Evolutionary conservation across 441 rosid species (phyloP).

Genomic region (Bruguiera hainesii): DNA sequence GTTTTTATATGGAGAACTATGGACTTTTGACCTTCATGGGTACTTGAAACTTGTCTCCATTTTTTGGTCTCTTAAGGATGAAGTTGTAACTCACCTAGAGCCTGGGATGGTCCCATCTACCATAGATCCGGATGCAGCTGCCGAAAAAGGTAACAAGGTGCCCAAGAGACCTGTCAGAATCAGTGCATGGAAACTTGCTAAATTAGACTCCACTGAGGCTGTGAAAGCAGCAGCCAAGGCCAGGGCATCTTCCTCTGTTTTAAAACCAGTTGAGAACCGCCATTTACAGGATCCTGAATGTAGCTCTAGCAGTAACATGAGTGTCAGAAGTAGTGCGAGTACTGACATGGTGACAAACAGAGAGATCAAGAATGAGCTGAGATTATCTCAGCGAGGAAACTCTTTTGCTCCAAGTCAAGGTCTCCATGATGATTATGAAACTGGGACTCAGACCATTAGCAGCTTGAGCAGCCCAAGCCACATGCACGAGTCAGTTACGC

Average conservation of each 20-base stretch:
- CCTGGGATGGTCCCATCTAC: conserved; percentile 79
- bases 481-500: conserved; percentile 67
- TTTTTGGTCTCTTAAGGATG: conserved; percentile 48
- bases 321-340: conserved; percentile 72
- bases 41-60: conserved; percentile 11
- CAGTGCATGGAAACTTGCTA: conserved; percentile 92
- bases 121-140: conserved; percentile 67
- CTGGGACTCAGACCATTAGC: conserved; percentile 80
- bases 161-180: conserved; percentile 71
- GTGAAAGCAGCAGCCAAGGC: conserved; percentile 85
- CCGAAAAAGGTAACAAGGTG: conserved; percentile 54
- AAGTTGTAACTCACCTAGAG: conserved; percentile 83
- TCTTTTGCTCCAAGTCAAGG: conserved; percentile 78
- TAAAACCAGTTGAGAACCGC: conserved; percentile 58
- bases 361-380: conserved; percentile 52
- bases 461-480: conserved; percentile 92
- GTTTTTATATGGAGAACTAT: too few species aligned
- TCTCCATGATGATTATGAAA: conserved; percentile 78
- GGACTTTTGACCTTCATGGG: conserved; percentile 7
- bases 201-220: conserved; percentile 76
- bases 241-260: conserved; percentile 85
- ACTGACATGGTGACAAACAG: conserved; percentile 58
- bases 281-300: conserved; percentile 44
- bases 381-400: conserved; percentile 46
- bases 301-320: conserved; percentile 61